Base-by-base conservation (phyloP, 225 moss, liverwort and hornwort species). In the Bryum argenteum region DNA sequence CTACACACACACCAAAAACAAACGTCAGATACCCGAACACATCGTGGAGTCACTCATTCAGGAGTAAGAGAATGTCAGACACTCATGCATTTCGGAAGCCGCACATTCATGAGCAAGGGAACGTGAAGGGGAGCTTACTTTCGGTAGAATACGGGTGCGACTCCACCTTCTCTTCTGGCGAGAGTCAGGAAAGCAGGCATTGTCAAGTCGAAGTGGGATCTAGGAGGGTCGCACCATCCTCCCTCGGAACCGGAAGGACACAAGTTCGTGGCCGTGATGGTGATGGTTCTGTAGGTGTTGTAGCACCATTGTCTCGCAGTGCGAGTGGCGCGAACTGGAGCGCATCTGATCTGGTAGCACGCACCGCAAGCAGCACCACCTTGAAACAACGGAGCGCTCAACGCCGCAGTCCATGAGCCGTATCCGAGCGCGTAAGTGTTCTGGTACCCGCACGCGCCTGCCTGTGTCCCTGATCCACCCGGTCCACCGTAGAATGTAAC, bases 201-300 rank as follows among this genome's bases (percentile, higher is more conserved):
- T 0, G 88, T 47, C 63, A 88, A 19, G 69, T 88, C 85, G 41
- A 88, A 88, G 54, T 83, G 88, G 0, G 24, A 1, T 2, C 37
- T 63, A 0, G 84, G 84, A 0, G 70, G 69, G 22, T 80, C 68
- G 42, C 88, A 85, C 88, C 88, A 88, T 15, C 78, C 83, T 2
- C 87, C 78, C 0, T 15, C 9, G 11, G 82, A 80, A 0, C 78
- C 71, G 0, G 82, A 73, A 1, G 88, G 85, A 5, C 85, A 85
- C 23, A 85, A 61, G 8, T 85, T 88, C 7, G 88, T 88, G 3
- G 82, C 85, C 0, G 85, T 85, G 1, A 88, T 21, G 0, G 75
- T 72, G 64, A 83, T 80, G 1, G 9, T 10, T 7, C 66, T 62
- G 6, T 20, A n/a, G 6, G 43, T 17, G 4, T 43, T 75, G n/a